These are phyloP conservation scores for Cornus controversa DNA, from an alignment of 148 eudicot genomes.

Conservation along the genomic window DNA sequence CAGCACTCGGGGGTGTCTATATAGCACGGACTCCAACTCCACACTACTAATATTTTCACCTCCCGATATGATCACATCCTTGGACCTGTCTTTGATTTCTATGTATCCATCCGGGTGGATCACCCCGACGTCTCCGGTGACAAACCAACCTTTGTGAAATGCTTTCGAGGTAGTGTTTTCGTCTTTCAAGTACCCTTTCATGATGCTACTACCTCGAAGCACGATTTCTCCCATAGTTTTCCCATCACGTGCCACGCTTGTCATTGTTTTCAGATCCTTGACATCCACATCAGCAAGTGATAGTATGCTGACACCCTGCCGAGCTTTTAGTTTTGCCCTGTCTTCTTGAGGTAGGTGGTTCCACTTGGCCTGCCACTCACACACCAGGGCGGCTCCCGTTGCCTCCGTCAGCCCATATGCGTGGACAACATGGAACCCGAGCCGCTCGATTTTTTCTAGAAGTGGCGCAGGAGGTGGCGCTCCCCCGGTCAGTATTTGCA, in stretches of 20 bases:
- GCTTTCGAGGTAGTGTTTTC: conserved; percentile 49
- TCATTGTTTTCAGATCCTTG: conserved; percentile 37
- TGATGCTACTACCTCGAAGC: conserved; percentile 74
- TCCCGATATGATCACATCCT: conserved; percentile 86
- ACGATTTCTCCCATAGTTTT: conserved; percentile 71
- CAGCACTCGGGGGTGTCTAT: conserved; percentile 44
- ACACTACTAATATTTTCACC: conserved; percentile 92
- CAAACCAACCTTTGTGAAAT: conserved; percentile 68
- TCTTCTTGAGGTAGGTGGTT: conserved; percentile 34
- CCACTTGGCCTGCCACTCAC: conserved; percentile 86
- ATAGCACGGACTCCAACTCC: conserved; percentile 58
- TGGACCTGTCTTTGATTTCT: conserved; percentile 74
- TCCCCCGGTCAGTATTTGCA: conserved; percentile 77
- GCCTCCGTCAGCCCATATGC: conserved; percentile 92
- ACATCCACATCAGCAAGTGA: conserved; percentile 69
- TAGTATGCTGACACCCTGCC: conserved; percentile 71
- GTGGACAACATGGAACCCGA: conserved; percentile 82
- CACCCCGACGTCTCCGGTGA: conserved; percentile 84
- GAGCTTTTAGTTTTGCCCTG: conserved; percentile 50
- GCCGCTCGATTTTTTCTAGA: conserved; percentile 45
- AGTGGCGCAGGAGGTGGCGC: conserved; percentile 78
- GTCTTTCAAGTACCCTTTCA: conserved; percentile 80
- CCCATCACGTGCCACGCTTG: conserved; percentile 65
- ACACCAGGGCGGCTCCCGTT: conserved; percentile 80
- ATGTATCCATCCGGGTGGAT: conserved; percentile 72